Evolutionary conservation across 768 basidiomycete genomes (phyloP), one percentile per base, ranked within the genome.

Genomic region (Leccinum subgranulosum): DNA sequence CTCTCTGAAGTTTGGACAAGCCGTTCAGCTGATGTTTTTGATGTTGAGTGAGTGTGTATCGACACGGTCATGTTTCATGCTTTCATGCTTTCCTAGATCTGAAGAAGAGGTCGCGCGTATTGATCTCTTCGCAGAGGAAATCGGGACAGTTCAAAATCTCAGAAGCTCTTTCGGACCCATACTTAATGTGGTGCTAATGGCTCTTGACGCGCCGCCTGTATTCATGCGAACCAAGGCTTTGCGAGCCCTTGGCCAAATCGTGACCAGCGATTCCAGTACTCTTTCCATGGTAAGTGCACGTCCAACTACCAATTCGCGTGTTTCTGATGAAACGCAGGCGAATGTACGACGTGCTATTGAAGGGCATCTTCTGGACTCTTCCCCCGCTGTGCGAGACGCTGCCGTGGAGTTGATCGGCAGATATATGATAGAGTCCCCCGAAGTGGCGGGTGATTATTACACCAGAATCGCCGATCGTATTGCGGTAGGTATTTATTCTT

Each of bases 321-420:
- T 36, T 39, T 19, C 27, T 64, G 25, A 71, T 34, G 12, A 19
- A 27, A 41, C 28, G 31, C 60, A 94, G 90, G 66, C 81, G 3
- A 89, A 85, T 60, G 93, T 98, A 36, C 86, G 92, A 33, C 80
- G 83, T 49, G 86, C 91, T 2, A 92, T 99, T 61, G 94, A 98
- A 72, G 86, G 84, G 34, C 92, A 97, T 67, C 81, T 99, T 14
- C 77, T 90, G 2, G 97, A 99, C 64, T 88, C 82, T 61, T 98
- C 97, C 1, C 88, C 97, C 1, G 90, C 91, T 17, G 97, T 99
- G 7, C 90, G 97, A 11, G 97, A 99, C 69, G 94, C 94, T 5
- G 94, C 96, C 6, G 92, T 99, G 14, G 97, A 98, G 67, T 76
- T 99, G 56, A 92, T 98, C 56, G 97, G 97, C n/a, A 96, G 94